phyloP scores from a whole-genome alignment of 805 yeast genomes.

The Hanseniaspora thailandica region DNA sequence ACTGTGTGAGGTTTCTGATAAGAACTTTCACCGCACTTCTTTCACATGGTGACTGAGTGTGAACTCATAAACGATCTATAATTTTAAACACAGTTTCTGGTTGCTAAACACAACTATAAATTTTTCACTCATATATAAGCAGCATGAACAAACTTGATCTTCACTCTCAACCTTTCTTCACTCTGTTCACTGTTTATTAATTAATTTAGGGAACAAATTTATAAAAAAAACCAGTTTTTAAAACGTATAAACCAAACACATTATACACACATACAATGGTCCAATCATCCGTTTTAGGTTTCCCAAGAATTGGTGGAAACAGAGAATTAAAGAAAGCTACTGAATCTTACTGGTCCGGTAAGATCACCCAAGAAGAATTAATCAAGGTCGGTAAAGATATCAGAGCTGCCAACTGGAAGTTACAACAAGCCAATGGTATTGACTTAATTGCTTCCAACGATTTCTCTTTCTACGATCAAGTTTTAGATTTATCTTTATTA shows the following conservation, averaged over 20 bases:
- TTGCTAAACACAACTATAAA: too few species aligned
- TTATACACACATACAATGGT: conserved; percentile 50
- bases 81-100: too few species aligned
- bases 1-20: too few species aligned
- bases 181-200: neutral
- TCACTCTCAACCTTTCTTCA: neutral
- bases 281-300: conserved; percentile 93
- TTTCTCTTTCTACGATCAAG: conserved; percentile 96
- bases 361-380: conserved; percentile 75
- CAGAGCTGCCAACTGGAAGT: conserved; percentile 94
- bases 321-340: conserved; percentile 98
- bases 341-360: conserved; percentile 98
- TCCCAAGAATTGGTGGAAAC: conserved; percentile 99
- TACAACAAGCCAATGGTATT: conserved; percentile 94
- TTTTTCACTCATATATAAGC: too few species aligned
- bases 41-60: too few species aligned
- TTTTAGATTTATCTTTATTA: conserved; percentile 78
- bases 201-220: neutral
- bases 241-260: too few species aligned
- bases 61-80: too few species aligned
- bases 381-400: conserved; percentile 87
- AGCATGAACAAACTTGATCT: too few species aligned
- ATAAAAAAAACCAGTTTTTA: neutral
- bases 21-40: too few species aligned
- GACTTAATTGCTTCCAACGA: conserved; percentile 95